phyloP scores from a whole-genome alignment of 371 early-diverging fungal genomes.

The Chytridium lagenaria region DNA sequence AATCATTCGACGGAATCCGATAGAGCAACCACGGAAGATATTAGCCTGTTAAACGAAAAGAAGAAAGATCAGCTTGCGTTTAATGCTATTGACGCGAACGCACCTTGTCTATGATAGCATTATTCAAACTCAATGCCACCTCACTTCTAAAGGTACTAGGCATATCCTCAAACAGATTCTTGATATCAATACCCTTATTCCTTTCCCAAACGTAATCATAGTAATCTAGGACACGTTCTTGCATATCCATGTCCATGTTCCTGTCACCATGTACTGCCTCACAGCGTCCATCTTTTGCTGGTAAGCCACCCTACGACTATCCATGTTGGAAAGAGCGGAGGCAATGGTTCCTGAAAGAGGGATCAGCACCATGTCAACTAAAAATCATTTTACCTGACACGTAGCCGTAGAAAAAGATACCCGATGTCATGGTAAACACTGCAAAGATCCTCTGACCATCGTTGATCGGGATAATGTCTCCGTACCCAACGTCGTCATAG shows the following conservation, averaged over 20 bases:
- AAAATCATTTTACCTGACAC: conserved; percentile 43
- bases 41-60: conserved; percentile 31
- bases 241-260: conserved; percentile 55
- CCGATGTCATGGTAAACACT: conserved; percentile 45
- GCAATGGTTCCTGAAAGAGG: conserved; percentile 57
- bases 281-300: conserved; percentile 59
- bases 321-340: conserved; percentile 59
- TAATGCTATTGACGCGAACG: background rate
- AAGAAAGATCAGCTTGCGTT: background rate
- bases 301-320: conserved; percentile 56
- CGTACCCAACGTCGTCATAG: conserved; percentile 59
- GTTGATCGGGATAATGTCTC: conserved; percentile 54
- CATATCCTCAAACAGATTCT: conserved; percentile 56
- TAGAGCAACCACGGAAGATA: conserved; percentile 50
- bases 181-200: conserved; percentile 57
- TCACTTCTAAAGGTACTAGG: conserved; percentile 57
- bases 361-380: no score
- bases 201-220: conserved; percentile 61
- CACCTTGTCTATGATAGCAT: conserved; percentile 56
- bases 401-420: conserved; percentile 58
- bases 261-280: conserved; percentile 57
- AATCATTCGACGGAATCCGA: conserved; percentile 53
- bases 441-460: conserved; percentile 50
- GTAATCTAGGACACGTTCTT: conserved; percentile 54
- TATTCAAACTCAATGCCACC: conserved; percentile 55